Evolutionary conservation across 768 basidiomycete species (phyloP).

Genomic region (Boletus vinaceobasis): DNA sequence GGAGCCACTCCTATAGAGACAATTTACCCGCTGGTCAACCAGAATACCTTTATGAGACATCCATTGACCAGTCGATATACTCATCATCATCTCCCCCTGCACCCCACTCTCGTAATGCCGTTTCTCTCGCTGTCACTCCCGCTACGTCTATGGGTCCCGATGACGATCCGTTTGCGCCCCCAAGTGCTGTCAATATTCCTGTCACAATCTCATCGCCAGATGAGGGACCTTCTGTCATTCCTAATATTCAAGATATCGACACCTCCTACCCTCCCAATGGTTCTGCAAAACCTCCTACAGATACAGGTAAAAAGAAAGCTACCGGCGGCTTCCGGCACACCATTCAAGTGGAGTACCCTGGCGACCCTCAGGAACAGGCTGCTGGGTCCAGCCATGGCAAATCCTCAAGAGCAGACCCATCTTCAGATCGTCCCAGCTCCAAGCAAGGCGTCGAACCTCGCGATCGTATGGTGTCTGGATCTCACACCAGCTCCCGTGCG

Average conservation of each 20-base stretch:
- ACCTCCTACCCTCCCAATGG: slow-evolving; percentile 22
- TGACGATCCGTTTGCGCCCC: slow-evolving; percentile 72
- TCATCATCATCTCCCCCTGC: slow-evolving; percentile 35
- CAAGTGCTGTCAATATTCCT: slow-evolving; percentile 28
- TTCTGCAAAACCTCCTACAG: slow-evolving; percentile 34
- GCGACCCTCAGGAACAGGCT: slow-evolving; percentile 42
- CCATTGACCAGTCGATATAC: slow-evolving; percentile 52
- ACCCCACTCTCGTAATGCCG: slow-evolving; percentile 37
- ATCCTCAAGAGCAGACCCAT: slow-evolving; percentile 13
- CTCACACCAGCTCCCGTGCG: slow-evolving; percentile 1
- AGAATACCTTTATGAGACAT: slow-evolving; percentile 74
- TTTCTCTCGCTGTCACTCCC: slow-evolving; percentile 42
- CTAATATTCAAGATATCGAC: slow-evolving; percentile 18
- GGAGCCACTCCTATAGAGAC: slow-evolving; percentile 48
- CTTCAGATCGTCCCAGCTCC: slow-evolving; percentile 9
- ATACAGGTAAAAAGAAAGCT: slow-evolving; percentile 47
- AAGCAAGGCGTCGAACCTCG: slow-evolving; percentile 16
- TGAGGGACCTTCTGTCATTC: slow-evolving; percentile 17
- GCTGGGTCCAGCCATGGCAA: slow-evolving; percentile 22
- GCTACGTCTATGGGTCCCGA: slow-evolving; percentile 41
- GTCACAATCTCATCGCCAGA: slow-evolving; percentile 30
- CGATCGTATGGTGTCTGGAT: slow-evolving; percentile 17
- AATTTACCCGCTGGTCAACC: slow-evolving; percentile 48
- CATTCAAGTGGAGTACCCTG: slow-evolving; percentile 90
- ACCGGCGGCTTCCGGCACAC: slow-evolving; percentile 71